Evolutionary conservation across 1,284 basidiomycete genomes (phyloP), one percentile per base, ranked within the genome.

Genomic region (Ustilago trichophora): DNA sequence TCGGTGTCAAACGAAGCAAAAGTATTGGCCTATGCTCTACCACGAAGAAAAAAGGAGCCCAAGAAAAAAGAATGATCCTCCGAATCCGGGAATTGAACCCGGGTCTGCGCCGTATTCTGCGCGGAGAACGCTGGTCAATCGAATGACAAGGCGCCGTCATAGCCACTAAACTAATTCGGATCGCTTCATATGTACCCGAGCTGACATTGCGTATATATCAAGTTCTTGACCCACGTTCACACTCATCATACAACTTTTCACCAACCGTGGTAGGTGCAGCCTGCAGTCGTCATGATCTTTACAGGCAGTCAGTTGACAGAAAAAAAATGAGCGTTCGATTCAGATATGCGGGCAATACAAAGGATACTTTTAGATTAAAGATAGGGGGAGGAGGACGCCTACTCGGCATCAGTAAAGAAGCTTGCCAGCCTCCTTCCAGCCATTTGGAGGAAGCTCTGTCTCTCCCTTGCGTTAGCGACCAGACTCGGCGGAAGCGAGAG

Each of bases 91-190:
- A 70, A 70, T 70, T 65, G 67, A 70, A 70, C 67, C 67, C 67
- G 67, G 67, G 67, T 70, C 67, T 65, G 67, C 67, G 67, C 67
- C 67, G 67, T 32, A 40, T 40, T 37, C n/a, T 45, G 46, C 58
- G 50, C 58, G 50, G 49, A 57, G 53, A 57, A 56, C 13, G 15
- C 18, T 21, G 50, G n/a, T n/a, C n/a, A n/a, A n/a, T n/a, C n/a
- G 47, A 24, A 47, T 71, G 68, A 71, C 68, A 71, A 71, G 68
- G 68, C 62, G 68, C 68, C 68, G 68, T 71, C 68, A 71, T 71
- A 71, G 63, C 68, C 68, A 71, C 68, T 71, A 71, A 71, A 71
- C 68, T 71, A 71, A 71, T 70, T 70, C 67, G 67, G 67, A 70
- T 38, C 31, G 37, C 25, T 47, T 47, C 34, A 33, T 36, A 29